These are phyloP conservation scores for Citrus trifoliata DNA, from an alignment of 345 rosid species.

Conservation along the genomic window DNA sequence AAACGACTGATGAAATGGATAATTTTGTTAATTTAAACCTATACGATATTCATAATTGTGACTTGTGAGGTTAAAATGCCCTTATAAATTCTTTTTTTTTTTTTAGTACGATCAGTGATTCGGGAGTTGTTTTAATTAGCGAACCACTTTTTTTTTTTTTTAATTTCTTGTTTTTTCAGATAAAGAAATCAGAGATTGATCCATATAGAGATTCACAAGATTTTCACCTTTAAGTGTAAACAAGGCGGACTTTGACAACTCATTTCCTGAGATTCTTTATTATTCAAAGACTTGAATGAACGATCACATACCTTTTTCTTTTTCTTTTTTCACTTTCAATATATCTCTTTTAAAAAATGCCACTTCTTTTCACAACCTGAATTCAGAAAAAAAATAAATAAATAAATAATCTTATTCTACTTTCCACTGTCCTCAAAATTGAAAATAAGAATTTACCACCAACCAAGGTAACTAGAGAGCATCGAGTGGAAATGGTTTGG, in stretches of 20 bases:
- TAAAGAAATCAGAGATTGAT: not conserved
- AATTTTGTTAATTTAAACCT: not conserved
- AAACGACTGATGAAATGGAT: not conserved
- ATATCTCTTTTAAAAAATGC: not conserved
- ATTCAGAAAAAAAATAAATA: not conserved
- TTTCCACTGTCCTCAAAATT: not conserved
- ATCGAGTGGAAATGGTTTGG: not conserved
- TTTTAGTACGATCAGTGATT: not conserved
- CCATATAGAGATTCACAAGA: conserved; percentile 14
- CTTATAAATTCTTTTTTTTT: too few relatives aligned
- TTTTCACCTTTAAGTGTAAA: not conserved
- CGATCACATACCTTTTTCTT: not conserved
- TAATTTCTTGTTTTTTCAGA: not conserved
- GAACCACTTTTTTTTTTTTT: not conserved
- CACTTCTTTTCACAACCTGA: conserved; percentile 2
- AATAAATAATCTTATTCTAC: not conserved
- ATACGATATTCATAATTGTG: too few relatives aligned
- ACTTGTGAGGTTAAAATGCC: too few relatives aligned
- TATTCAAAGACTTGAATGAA: not conserved
- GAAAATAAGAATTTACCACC: not conserved
- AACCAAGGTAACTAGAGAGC: not conserved
- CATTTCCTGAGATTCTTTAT: not conserved
- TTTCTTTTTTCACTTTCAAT: conserved; percentile 5
- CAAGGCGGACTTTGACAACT: conserved; percentile 16
- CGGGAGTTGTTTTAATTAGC: not conserved